Conservation (phyloP, 108 stramenopile genomes). For the Cylindrotheca closterium region DNA sequence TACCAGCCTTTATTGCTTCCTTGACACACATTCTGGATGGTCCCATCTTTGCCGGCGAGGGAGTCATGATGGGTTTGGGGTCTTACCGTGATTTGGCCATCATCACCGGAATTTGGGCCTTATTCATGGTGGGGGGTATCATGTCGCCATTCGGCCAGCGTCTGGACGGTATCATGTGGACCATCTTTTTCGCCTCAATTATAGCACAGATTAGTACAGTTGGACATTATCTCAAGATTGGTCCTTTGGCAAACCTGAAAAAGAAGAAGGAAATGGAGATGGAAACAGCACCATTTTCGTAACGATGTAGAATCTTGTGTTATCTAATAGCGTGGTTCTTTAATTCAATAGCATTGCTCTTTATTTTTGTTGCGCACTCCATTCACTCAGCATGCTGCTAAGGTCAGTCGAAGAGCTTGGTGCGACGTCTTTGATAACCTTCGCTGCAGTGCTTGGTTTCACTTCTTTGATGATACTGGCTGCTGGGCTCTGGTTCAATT, state of each 20-base stretch:
- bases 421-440: too few species aligned
- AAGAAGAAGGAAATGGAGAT: constrained; percentile 2
- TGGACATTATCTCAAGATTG: constrained; percentile 61
- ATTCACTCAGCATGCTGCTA: neutral
- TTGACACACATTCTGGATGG: constrained; percentile 77
- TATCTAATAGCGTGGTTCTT: too few species aligned
- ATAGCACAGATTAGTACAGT: constrained; percentile 61
- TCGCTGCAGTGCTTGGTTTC: too few species aligned
- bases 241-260: constrained; percentile 45
- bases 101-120: constrained; percentile 52
- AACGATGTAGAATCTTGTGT: too few species aligned
- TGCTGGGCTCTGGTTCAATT: too few species aligned
- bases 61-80: constrained; percentile 71
- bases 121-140: constrained; percentile 52
- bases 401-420: neutral
- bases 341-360: neutral
- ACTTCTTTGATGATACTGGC: too few species aligned
- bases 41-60: constrained; percentile 75
- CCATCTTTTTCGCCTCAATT: constrained; percentile 52
- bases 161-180: constrained; percentile 68
- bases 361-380: neutral
- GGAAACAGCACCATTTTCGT: too few species aligned
- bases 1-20: constrained; percentile 63
- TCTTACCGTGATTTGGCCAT: constrained; percentile 58
- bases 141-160: constrained; percentile 55